These are phyloP conservation scores for Lyophyllum shimeji DNA, from an alignment of 768 basidiomycete genomes.

Conservation along the genomic window DNA sequence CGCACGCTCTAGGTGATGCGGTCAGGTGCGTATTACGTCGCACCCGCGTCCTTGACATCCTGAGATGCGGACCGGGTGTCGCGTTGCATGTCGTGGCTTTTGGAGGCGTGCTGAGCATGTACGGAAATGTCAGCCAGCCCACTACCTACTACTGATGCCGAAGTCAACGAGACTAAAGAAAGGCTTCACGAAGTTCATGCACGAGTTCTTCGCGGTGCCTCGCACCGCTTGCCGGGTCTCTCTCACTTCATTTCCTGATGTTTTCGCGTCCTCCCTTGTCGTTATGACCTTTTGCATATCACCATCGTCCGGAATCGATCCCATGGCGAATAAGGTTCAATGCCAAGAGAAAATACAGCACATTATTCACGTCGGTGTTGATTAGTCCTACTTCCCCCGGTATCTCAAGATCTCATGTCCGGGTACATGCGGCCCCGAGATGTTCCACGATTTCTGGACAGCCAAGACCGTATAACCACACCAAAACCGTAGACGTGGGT, in stretches of 20 bases:
- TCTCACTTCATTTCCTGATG: too few species aligned
- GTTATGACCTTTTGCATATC: too few species aligned
- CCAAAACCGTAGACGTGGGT: neutral
- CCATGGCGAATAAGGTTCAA: too few species aligned
- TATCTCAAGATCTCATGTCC: too few species aligned
- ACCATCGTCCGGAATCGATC: too few species aligned
- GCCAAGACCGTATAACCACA: neutral
- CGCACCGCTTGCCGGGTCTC: too few species aligned
- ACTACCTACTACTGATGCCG: neutral
- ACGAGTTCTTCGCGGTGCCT: neutral
- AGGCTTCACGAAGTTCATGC: neutral
- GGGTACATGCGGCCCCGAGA: too few species aligned
- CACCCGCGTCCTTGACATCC: conserved; percentile 33
- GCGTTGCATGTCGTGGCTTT: neutral
- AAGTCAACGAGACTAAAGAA: neutral
- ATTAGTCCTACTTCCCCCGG: too few species aligned
- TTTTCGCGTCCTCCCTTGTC: too few species aligned
- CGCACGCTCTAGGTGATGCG: conserved; percentile 33
- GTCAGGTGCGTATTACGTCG: conserved; percentile 41
- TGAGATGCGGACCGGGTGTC: conserved; percentile 14
- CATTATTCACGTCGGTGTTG: too few species aligned
- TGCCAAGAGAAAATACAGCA: too few species aligned
- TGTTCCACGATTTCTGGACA: neutral
- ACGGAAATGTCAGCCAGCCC: neutral
- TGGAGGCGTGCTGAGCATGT: neutral